Evolutionary conservation across 306 rosid species (phyloP).

Genomic region (Macrotyloma uniflorum): DNA sequence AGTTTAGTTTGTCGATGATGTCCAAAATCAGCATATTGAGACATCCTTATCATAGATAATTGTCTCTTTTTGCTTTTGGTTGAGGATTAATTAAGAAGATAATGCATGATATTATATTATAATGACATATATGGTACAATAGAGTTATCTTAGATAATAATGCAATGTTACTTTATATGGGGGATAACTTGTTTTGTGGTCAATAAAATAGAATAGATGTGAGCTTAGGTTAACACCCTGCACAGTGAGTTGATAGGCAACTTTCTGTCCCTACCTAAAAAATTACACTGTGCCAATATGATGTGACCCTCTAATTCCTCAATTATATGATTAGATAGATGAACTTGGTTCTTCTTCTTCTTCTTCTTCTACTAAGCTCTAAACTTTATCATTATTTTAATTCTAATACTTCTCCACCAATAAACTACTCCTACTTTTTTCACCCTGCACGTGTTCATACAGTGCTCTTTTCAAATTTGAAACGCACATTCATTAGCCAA

Average conservation of each 20-base stretch:
- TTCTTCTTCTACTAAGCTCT: background rate
- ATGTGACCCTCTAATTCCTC: slow-evolving; percentile 32
- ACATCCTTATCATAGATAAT: slow-evolving; percentile 41
- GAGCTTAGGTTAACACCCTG: background rate
- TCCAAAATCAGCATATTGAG: slow-evolving; percentile 29
- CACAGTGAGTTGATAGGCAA: slow-evolving; percentile 22
- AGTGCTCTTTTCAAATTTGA: background rate
- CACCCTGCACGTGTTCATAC: background rate
- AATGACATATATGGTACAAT: slow-evolving; percentile 17
- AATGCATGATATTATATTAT: background rate
- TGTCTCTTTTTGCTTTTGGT: slow-evolving; percentile 26
- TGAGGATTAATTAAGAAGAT: slow-evolving; percentile 41
- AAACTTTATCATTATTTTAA: background rate
- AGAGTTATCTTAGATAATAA: slow-evolving; percentile 36
- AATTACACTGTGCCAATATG: slow-evolving; percentile 26
- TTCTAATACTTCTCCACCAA: background rate
- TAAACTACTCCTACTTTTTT: background rate
- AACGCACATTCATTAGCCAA: background rate
- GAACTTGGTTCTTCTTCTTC: slow-evolving; percentile 7
- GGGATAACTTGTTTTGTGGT: slow-evolving; percentile 6
- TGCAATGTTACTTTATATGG: slow-evolving; percentile 37
- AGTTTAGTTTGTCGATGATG: slow-evolving; percentile 14
- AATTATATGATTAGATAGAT: slow-evolving; percentile 33
- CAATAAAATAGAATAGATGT: slow-evolving; percentile 4
- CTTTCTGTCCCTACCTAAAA: slow-evolving; percentile 40